Base-by-base conservation (phyloP, 345 rosid genomes). In the Jatropha curcas region DNA sequence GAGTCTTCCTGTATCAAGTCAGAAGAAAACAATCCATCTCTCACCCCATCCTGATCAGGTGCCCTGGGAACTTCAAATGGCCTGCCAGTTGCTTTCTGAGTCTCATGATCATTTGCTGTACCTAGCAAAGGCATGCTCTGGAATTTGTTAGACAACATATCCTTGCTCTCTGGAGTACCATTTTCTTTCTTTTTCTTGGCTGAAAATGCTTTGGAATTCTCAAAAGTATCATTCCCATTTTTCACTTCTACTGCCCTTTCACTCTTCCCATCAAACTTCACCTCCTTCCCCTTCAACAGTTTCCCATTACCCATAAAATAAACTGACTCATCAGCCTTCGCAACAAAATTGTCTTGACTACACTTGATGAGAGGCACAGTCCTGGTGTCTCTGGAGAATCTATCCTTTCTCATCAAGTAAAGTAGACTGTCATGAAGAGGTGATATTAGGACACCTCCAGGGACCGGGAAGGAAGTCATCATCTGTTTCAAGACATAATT, bases 341-440 rank as follows among this genome's bases (percentile, higher is more conserved):
- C 33, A 65, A 76, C 27, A 67, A 77, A 82, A 81, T 76, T 67
- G 28, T 53, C 80, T 74, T 68, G 76, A 62, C 60, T 64, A 60
- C 56, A 71, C 65, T 56, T 81, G 37, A 71, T 45, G 35, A 19
- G 17, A 24, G 68, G 67, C 51, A 66, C 60, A 76, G 67, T 72
- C 75, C 81, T 79, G 58, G 69, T 31, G n/a, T 65, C 74, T 72
- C 56, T 43, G n/a, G 70, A 64, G 41, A 67, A 53, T 62, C 7
- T 53, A 61, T 77, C 53, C 51, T 84, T 85, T 52, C 80, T 74
- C 8, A 58, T 74, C 78, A 86, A 65, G 72, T 61, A 76, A 71
- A 86, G 71, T 55, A 91, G 81, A 79, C 76, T 81, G 14, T 84
- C 88, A 74, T 85, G 85, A 73, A 93, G 92, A 68, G 98, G 95